These are phyloP conservation scores for Pseudotsuga menziesii DNA, from an alignment of 75 land plant species.

Conservation along the genomic window DNA sequence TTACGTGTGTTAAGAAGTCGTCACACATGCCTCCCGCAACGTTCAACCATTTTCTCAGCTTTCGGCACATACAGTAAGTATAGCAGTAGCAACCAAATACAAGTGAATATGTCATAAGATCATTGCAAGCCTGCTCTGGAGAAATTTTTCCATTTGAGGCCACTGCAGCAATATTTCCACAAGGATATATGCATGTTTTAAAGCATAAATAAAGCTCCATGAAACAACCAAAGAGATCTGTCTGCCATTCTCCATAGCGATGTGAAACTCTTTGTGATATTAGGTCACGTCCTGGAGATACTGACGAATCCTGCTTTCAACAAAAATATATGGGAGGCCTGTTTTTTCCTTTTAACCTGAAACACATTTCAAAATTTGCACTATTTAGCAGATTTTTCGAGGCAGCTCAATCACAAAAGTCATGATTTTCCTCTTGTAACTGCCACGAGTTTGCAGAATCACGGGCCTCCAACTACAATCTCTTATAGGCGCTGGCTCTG, in stretches of 20 bases:
- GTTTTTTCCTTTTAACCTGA: too few relatives aligned
- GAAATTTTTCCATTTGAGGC: slow-evolving; percentile 55
- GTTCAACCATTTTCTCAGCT: slow-evolving; percentile 69
- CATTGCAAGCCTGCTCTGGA: slow-evolving; percentile 70
- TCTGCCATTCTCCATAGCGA: slow-evolving; percentile 62
- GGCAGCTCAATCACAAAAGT: too few relatives aligned
- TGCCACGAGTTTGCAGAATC: too few relatives aligned
- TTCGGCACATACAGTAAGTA: slow-evolving; percentile 76
- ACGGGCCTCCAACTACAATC: too few relatives aligned
- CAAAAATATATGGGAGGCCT: too few relatives aligned
- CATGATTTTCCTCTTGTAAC: too few relatives aligned
- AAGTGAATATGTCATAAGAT: slow-evolving; percentile 75
- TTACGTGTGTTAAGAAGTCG: slow-evolving; percentile 77
- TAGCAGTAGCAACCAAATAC: slow-evolving; percentile 76
- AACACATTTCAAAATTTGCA: too few relatives aligned
- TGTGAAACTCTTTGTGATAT: slow-evolving; percentile 25
- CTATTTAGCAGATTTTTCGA: too few relatives aligned
- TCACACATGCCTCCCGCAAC: slow-evolving; percentile 74
- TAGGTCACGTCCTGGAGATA: slow-evolving; percentile 37
- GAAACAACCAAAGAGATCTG: slow-evolving; percentile 76
- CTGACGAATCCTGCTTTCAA: slow-evolving; percentile 36
- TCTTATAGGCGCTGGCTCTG: too few relatives aligned
- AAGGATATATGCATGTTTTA: slow-evolving; percentile 69
- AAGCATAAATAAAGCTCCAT: slow-evolving; percentile 73
- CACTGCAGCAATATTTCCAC: slow-evolving; percentile 63